Percentiles rank a stretch among this genome's conserved stretches.
These are phyloP conservation scores for Alnus glutinosa DNA, from an alignment of 306 rosid species.

Conservation along the genomic window DNA sequence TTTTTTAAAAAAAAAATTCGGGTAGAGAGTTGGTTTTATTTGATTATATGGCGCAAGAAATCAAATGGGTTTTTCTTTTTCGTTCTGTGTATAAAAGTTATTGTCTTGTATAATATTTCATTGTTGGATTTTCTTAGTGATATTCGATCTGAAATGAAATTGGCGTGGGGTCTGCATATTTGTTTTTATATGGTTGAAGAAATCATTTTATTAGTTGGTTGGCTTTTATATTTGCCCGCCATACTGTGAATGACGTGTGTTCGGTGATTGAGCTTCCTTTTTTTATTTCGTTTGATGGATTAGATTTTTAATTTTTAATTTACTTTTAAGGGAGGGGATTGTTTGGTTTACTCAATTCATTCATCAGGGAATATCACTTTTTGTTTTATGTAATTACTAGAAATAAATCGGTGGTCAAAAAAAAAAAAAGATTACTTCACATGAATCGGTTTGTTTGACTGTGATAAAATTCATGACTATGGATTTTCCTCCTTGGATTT, in stretches of 20 bases:
- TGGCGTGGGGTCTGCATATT: conserved; percentile 28
- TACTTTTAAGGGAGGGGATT: too few relatives aligned
- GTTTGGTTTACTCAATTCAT: too few relatives aligned
- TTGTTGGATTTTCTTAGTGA: conserved; percentile 22
- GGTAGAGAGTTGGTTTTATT: neutral
- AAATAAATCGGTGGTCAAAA: too few relatives aligned
- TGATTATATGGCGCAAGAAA: conserved; percentile 12
- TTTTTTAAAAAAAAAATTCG: neutral
- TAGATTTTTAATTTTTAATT: neutral
- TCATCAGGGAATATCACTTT: too few relatives aligned
- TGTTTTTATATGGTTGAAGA: conserved; percentile 15
- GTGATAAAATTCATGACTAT: neutral
- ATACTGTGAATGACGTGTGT: neutral
- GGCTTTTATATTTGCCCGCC: neutral
- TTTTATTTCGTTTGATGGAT: neutral
- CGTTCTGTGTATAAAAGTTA: neutral
- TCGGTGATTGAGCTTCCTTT: neutral
- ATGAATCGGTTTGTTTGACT: neutral
- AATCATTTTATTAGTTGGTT: neutral
- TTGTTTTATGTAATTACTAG: too few relatives aligned
- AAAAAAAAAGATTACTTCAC: too few relatives aligned
- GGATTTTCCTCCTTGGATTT: neutral
- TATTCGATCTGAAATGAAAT: conserved; percentile 21
- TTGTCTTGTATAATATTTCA: neutral
- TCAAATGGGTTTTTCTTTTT: conserved; percentile 9